Base-by-base conservation (phyloP, 192 early-diverging fungal species). In the Thamnidium elegans region DNA sequence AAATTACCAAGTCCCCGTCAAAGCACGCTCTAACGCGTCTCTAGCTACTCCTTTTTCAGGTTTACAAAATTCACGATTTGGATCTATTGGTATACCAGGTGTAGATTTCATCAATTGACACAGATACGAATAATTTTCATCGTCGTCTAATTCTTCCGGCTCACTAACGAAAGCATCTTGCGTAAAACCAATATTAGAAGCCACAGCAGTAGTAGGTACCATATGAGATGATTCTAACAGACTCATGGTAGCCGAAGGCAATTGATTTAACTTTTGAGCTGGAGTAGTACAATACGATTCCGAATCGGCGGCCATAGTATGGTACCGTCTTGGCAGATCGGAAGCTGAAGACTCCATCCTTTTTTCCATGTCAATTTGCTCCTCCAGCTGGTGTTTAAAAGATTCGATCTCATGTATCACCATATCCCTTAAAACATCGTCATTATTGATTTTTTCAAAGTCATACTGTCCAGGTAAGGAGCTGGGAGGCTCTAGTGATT, bases 121-220 rank as follows among this genome's bases (percentile, higher is more conserved):
- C 10, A 70, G 26, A 11, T 23, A 23, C 11, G 34, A 20, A 11
- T 70, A 61, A 32, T 70, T 30, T 9, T 68, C 55, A 31, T 68
- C 55, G 4, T 68, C 55, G 51, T 65, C 71, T 62, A 73, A 68
- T 7, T 73, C 71, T 58, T 68, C 71, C 3, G 71, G 71, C 23
- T 73, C 71, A 39, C 66, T 62, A 1, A 73, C 66, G 43, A 73
- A 51, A 1, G 63, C 61, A 11, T 50, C 42, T 10, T 50, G 17
- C 19, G 44, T 46, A 43, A 59, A 58, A 19, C 68, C 23, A 26
- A 68, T 26, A 26, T 26, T 26, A 1, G 26, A 26, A 26, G 26
- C 43, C 7, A 2, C 23, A 15, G 42, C 42, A 17, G 42, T 10
- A 21, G 39, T 8, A 19, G 42, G 47, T 19, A 8, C n/a, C 0